Evolutionary conservation across 2,329 filamentous ascomycete genomes (phyloP).

Genomic region (Aciculosporium take): DNA sequence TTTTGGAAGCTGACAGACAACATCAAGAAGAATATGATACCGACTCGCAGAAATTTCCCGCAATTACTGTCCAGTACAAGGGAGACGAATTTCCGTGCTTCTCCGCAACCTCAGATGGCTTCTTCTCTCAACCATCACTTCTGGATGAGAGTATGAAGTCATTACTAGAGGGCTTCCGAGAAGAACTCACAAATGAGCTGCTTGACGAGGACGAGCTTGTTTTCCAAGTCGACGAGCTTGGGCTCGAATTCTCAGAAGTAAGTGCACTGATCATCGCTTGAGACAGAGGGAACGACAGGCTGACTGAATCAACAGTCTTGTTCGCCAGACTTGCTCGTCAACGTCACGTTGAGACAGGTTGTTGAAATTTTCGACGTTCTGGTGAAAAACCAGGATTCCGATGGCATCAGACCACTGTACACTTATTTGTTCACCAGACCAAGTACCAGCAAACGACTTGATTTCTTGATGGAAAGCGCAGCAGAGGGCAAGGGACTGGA

Average conservation of each 20-base stretch:
- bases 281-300: constrained; percentile 2
- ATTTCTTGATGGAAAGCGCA: constrained; percentile 27
- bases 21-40: constrained; percentile 4
- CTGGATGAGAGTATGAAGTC: constrained; percentile 30
- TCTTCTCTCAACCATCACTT: constrained; percentile 29
- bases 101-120: constrained; percentile 22
- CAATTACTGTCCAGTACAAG: constrained; percentile 28
- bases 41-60: constrained; percentile 15
- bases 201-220: constrained; percentile 31
- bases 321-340: constrained; percentile 19
- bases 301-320: constrained; percentile 21
- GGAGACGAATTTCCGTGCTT: constrained; percentile 30
- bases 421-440: constrained; percentile 28
- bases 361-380: constrained; percentile 28
- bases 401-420: constrained; percentile 24
- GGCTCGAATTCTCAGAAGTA: constrained; percentile 39
- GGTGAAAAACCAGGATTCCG: constrained; percentile 29
- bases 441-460: constrained; percentile 24
- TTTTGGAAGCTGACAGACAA: neutral
- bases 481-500: constrained; percentile 26
- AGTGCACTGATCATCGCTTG: constrained; percentile 8
- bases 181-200: constrained; percentile 32
- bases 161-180: constrained; percentile 29
- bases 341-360: constrained; percentile 26
- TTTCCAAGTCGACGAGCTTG: constrained; percentile 37